These are phyloP conservation scores for Cladosporium sp. DNA, from an alignment of 2,329 filamentous ascomycete genomes.

Conservation along the genomic window DNA sequence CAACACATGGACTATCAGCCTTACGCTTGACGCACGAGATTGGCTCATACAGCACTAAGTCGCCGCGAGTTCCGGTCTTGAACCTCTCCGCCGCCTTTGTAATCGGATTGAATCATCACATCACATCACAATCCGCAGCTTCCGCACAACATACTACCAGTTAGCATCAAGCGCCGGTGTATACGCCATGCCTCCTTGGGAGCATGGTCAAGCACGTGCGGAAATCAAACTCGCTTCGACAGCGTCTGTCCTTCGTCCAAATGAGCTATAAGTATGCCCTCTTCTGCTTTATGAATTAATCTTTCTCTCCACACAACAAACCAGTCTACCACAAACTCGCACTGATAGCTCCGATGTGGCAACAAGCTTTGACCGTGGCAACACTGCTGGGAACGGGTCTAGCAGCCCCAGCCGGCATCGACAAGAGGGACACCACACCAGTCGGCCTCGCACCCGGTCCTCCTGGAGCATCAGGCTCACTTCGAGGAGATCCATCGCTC, in stretches of 20 bases:
- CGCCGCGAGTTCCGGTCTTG: background rate
- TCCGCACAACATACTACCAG: background rate
- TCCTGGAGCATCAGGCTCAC: slow-evolving; percentile 39
- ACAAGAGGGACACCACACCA: slow-evolving; percentile 14
- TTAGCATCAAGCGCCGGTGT: background rate
- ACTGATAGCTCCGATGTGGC: background rate
- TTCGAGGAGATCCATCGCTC: slow-evolving; percentile 39
- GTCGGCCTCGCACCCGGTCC: slow-evolving; percentile 34
- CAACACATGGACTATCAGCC: background rate
- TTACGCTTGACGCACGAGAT: background rate
- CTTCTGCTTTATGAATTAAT: background rate
- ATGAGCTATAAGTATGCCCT: background rate
- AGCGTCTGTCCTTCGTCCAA: background rate
- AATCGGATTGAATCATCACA: background rate
- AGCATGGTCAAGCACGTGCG: background rate
- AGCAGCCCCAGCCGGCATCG: slow-evolving; percentile 14
- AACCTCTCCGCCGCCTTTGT: background rate
- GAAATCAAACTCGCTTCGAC: background rate
- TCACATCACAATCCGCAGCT: background rate
- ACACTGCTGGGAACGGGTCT: slow-evolving; percentile 8
- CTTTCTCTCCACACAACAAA: no score
- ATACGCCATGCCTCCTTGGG: background rate
- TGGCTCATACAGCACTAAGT: background rate
- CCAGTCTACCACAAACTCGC: background rate
- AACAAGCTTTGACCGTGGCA: background rate